Conservation (phyloP, 352 stramenopile genomes). For the Globisporangium acanthophoron region DNA sequence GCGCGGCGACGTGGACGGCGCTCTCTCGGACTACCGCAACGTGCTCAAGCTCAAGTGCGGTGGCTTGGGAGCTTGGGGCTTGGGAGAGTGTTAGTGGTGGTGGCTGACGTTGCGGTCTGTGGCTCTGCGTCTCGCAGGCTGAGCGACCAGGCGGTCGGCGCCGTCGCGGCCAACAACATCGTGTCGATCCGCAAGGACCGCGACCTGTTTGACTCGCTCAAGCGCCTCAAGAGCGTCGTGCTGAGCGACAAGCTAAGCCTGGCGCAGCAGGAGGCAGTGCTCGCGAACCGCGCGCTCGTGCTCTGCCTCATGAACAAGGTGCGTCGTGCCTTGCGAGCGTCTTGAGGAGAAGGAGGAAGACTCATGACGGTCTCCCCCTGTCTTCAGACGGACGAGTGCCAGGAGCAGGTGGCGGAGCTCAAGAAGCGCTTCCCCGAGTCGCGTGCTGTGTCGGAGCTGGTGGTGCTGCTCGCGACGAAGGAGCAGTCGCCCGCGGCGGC, state of each 20-base stretch:
- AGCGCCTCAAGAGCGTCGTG: conserved; percentile 70
- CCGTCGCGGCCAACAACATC: conserved; percentile 78
- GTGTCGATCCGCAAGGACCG: conserved; percentile 72
- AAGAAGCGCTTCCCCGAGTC: conserved; percentile 61
- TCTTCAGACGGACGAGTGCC: conserved; percentile 58
- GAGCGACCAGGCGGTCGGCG: conserved; percentile 52
- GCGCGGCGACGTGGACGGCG: conserved; percentile 57
- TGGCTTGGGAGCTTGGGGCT: neutral
- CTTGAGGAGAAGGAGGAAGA: too few relatives aligned
- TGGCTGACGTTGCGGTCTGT: neutral
- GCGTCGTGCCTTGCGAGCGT: neutral
- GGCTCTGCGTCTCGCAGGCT: conserved; percentile 21
- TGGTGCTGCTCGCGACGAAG: conserved; percentile 63
- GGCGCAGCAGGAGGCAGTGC: conserved; percentile 63
- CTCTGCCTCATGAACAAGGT: conserved; percentile 78
- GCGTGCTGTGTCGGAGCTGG: conserved; percentile 47
- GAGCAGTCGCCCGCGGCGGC: conserved; percentile 48
- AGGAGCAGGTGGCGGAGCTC: conserved; percentile 39
- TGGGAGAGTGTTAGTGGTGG: too few relatives aligned
- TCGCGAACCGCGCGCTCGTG: conserved; percentile 66
- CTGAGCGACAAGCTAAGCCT: conserved; percentile 55
- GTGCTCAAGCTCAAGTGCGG: conserved; percentile 78
- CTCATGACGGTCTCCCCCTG: neutral
- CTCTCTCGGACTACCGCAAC: conserved; percentile 68
- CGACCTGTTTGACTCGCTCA: conserved; percentile 80